These are phyloP conservation scores for Amborella trichopoda DNA, from an alignment of 164 flowering plant genomes.

Conservation along the genomic window DNA sequence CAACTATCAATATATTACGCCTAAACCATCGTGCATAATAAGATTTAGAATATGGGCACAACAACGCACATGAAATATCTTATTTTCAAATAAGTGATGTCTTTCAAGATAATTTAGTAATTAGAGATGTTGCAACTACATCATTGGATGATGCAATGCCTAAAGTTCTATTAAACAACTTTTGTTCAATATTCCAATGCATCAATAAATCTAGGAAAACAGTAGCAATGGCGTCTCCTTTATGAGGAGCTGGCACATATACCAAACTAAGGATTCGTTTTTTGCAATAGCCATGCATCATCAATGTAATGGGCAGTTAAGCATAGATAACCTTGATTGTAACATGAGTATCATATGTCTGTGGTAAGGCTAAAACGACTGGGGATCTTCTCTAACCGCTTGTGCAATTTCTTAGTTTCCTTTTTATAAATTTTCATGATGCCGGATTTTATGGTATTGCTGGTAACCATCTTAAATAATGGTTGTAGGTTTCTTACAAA, in stretches of 20 bases:
- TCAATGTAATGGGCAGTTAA: slow-evolving; percentile 69
- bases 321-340: slow-evolving; percentile 49
- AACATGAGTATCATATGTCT: slow-evolving; percentile 22
- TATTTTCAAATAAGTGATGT: slow-evolving; percentile 53
- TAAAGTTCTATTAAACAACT: slow-evolving; percentile 49
- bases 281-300: slow-evolving; percentile 57
- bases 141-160: slow-evolving; percentile 31
- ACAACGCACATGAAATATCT: slow-evolving; percentile 49
- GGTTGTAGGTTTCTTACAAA: slow-evolving; percentile 6
- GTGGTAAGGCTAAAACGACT: slow-evolving; percentile 1
- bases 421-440: slow-evolving; percentile 5
- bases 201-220: slow-evolving; percentile 56
- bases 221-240: slow-evolving; percentile 49
- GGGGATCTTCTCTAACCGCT: not conserved
- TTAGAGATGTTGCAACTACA: slow-evolving; percentile 30
- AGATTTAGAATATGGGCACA: slow-evolving; percentile 53
- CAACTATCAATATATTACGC: slow-evolving; percentile 25
- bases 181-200: slow-evolving; percentile 72
- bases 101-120: slow-evolving; percentile 44
- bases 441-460: not conserved
- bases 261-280: slow-evolving; percentile 57
- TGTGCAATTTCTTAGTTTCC: slow-evolving; percentile 4
- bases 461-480: slow-evolving; percentile 3
- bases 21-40: slow-evolving; percentile 51
- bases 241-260: slow-evolving; percentile 71